A percentile compares a stretch with the other conserved stretches of the same genome.
Conservation (phyloP, 2,329 filamentous ascomycete species). For the Corinectria fuckeliana region DNA sequence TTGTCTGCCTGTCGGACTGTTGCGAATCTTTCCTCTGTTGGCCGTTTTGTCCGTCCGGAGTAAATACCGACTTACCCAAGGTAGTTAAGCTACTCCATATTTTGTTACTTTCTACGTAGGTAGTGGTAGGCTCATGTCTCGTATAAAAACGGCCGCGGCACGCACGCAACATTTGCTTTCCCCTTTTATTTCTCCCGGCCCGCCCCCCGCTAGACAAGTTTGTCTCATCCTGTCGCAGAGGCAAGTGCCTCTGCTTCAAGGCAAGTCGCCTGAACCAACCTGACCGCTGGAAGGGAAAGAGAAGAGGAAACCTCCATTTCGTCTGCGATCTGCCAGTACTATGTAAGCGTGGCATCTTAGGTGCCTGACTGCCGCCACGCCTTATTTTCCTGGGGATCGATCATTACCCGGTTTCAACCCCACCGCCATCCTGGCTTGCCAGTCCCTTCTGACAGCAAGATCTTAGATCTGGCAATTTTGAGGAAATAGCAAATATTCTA, state of each 20-base stretch:
- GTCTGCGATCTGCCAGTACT: too few relatives aligned
- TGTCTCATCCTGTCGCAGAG: constrained; percentile 16
- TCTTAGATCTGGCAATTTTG: too few relatives aligned
- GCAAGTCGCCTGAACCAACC: not conserved
- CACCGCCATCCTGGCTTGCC: too few relatives aligned
- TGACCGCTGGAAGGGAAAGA: not conserved
- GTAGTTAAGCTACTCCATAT: too few relatives aligned
- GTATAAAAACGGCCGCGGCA: not conserved
- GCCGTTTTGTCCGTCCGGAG: not conserved
- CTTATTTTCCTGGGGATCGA: too few relatives aligned
- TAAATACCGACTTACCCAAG: too few relatives aligned
- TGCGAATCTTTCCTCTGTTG: not conserved
- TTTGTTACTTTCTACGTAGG: not conserved
- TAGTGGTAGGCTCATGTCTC: not conserved
- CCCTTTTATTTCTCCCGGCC: not conserved
- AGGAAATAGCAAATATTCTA: too few relatives aligned
- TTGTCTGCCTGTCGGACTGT: too few relatives aligned
- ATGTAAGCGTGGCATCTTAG: not conserved
- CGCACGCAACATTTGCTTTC: not conserved
- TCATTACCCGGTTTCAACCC: too few relatives aligned
- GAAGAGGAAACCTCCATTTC: too few relatives aligned
- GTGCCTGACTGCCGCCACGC: too few relatives aligned
- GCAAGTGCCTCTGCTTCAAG: constrained; percentile 1
- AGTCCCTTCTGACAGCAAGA: too few relatives aligned
- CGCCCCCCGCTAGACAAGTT: constrained; percentile 1